Percentiles rank a stretch among this genome's conserved stretches.
Conservation (phyloP, 192 early-diverging fungal genomes). For the Glomus cerebriforme region DNA sequence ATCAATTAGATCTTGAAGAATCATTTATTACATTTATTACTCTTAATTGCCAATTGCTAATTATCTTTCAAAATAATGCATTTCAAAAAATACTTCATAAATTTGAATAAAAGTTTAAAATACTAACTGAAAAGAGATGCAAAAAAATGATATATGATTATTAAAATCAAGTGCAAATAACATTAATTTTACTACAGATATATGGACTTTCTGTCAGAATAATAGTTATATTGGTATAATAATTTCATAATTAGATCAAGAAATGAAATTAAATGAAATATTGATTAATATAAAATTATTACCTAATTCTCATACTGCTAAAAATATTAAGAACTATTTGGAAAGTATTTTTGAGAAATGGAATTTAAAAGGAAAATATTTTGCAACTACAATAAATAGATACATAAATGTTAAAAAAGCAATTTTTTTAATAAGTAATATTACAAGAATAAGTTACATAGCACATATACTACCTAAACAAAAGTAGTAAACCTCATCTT, state of each 20-base stretch:
- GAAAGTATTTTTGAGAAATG: background rate
- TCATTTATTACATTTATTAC: background rate
- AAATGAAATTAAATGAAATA: background rate
- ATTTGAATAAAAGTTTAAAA: background rate
- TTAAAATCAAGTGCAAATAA: background rate
- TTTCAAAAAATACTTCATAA: background rate
- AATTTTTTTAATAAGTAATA: background rate
- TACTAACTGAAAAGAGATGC: background rate
- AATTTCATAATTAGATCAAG: background rate
- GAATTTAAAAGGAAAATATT: background rate
- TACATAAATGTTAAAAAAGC: background rate
- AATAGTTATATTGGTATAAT: background rate
- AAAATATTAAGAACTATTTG: background rate
- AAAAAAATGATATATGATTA: background rate
- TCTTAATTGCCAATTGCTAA: background rate
- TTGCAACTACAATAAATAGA: background rate
- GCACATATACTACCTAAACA: no score
- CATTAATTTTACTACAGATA: background rate
- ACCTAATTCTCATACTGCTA: background rate
- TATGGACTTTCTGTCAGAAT: background rate
- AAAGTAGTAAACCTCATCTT: no score
- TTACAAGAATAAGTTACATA: background rate
- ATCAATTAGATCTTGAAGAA: background rate
- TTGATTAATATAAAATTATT: background rate
- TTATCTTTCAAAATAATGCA: background rate